Evolutionary conservation across 169 alveolate species (phyloP).

Genomic region (Cardiosporidium cionae): DNA sequence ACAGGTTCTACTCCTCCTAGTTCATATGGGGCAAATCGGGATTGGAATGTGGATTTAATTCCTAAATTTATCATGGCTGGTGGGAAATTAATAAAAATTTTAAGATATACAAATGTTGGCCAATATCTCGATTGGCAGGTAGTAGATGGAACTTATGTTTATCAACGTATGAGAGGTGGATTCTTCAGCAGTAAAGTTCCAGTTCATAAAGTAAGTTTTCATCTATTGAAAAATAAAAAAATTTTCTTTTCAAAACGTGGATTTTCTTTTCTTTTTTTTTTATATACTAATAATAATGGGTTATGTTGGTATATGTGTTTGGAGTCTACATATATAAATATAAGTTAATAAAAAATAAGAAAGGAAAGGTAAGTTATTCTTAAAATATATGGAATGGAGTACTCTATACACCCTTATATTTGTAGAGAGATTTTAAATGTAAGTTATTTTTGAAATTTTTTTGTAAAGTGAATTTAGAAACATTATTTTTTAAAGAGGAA

Average conservation of each 20-base stretch:
- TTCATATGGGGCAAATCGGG: constrained; percentile 88
- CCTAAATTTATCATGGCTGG: constrained; percentile 97
- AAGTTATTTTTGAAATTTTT: too few species aligned
- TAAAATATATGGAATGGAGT: not conserved
- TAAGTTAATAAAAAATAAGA: not conserved
- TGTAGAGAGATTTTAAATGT: too few species aligned
- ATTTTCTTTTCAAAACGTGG: too few species aligned
- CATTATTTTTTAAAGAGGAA: too few species aligned
- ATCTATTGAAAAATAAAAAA: too few species aligned
- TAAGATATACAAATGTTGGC: constrained; percentile 89
- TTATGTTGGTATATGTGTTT: too few species aligned
- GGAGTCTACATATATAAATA: too few species aligned
- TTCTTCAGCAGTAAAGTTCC: constrained; percentile 80
- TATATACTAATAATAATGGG: too few species aligned
- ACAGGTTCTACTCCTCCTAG: constrained; percentile 79
- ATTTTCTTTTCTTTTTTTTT: not conserved
- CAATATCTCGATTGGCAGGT: constrained; percentile 91
- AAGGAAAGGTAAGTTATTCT: not conserved
- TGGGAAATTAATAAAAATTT: constrained; percentile 91
- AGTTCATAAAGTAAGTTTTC: constrained; percentile 73
- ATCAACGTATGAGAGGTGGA: constrained; percentile 91
- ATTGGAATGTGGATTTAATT: constrained; percentile 96
- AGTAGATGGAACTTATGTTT: constrained; percentile 81
- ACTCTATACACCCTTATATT: too few species aligned
- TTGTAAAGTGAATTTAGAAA: too few species aligned